Conservation (phyloP, 805 yeast species). For the Wickerhamiella sorbophila region DNA sequence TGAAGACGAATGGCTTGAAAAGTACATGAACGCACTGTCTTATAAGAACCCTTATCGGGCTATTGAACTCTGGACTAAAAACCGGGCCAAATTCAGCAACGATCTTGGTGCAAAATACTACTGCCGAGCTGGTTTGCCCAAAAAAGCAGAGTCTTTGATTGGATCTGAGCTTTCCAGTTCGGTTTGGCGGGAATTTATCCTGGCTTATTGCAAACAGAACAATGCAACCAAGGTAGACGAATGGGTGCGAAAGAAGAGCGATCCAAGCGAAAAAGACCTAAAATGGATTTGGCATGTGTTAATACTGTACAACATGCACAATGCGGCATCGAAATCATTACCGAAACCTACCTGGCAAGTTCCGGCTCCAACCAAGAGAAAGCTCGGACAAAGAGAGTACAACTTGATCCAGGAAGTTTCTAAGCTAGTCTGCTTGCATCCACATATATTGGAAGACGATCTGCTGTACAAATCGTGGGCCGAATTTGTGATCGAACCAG, state of each 20-base stretch:
- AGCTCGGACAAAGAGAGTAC: background rate
- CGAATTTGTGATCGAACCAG: background rate
- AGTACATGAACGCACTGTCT: slow-evolving; percentile 3
- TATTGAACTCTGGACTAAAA: slow-evolving; percentile 7
- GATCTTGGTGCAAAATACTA: slow-evolving; percentile 7
- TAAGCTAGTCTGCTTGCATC: background rate
- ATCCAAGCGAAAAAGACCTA: slow-evolving; percentile 7
- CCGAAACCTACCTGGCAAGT: background rate
- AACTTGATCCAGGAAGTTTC: background rate
- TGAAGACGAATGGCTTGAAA: background rate
- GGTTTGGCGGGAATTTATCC: slow-evolving; percentile 4
- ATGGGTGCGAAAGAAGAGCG: slow-evolving; percentile 3
- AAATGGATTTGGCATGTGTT: slow-evolving; percentile 11
- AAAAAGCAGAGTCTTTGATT: slow-evolving; percentile 7
- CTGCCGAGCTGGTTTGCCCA: slow-evolving; percentile 7
- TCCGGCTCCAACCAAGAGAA: background rate
- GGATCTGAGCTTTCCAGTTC: background rate
- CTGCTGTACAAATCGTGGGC: background rate
- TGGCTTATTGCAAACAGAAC: background rate
- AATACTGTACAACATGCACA: background rate
- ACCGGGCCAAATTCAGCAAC: background rate
- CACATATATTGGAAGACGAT: background rate
- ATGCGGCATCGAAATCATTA: background rate
- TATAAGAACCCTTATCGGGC: slow-evolving; percentile 9
- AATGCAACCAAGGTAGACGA: slow-evolving; percentile 1